A percentile compares a stretch with the other conserved stretches of the same genome.
Conservation (phyloP, 1,139 yeast genomes). For the Blastobotrys buckinghamii region DNA sequence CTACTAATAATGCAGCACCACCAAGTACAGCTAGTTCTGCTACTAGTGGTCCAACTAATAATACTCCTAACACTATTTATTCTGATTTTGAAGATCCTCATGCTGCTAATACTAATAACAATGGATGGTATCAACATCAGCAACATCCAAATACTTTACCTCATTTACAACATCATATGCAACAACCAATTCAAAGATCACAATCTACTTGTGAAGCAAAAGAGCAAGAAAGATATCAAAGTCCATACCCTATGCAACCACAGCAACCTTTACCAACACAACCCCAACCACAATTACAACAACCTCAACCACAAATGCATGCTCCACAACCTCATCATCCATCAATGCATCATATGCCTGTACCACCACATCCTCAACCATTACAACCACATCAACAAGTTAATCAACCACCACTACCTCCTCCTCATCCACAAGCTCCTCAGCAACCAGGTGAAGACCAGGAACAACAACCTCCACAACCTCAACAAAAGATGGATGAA, state of each 20-base stretch:
- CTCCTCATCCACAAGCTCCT: background rate
- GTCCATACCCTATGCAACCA: background rate
- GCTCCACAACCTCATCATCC: background rate
- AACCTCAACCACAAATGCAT: background rate
- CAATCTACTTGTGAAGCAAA: constrained; percentile 1
- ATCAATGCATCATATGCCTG: background rate
- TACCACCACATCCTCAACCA: background rate
- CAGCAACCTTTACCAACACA: background rate
- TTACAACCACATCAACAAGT: background rate
- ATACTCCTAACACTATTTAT: background rate
- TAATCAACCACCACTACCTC: background rate
- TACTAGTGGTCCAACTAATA: background rate
- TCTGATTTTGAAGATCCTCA: constrained; percentile 1
- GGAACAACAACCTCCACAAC: constrained; percentile 2
- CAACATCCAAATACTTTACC: background rate
- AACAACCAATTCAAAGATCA: constrained; percentile 6
- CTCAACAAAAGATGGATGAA: constrained; percentile 7
- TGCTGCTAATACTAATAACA: too few species aligned
- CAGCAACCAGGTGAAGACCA: background rate
- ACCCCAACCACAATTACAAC: background rate
- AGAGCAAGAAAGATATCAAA: background rate
- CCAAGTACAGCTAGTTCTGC: background rate
- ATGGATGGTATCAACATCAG: background rate
- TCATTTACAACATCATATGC: background rate
- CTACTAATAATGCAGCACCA: too few species aligned